Conservation (phyloP, 352 stramenopile genomes). For the Heterotrichella gracilis region DNA sequence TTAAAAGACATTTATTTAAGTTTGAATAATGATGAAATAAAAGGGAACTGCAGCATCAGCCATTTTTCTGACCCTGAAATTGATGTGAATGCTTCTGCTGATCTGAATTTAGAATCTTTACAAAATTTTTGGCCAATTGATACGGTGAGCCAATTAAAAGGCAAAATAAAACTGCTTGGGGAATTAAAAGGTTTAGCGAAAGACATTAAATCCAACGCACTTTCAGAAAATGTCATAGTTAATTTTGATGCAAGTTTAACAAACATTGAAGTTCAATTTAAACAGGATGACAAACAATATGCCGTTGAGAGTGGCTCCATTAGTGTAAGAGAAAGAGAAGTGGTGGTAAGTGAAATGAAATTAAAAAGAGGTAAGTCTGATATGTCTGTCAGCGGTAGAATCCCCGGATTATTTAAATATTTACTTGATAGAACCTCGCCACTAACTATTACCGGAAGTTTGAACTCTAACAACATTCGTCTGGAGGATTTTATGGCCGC, state of each 20-base stretch:
- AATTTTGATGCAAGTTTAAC: not conserved
- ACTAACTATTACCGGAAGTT: not conserved
- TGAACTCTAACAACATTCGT: not conserved
- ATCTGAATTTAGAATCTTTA: not conserved
- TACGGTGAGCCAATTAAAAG: not conserved
- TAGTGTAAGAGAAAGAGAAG: not conserved
- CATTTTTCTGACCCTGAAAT: not conserved
- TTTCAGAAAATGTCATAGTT: not conserved
- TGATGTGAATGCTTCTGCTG: not conserved
- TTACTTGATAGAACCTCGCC: not conserved
- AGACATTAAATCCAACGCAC: not conserved
- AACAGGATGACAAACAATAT: not conserved
- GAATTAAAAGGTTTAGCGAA: not conserved
- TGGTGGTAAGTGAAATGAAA: not conserved
- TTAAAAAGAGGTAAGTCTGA: not conserved
- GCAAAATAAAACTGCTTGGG: not conserved
- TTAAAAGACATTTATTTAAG: not conserved
- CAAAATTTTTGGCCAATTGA: not conserved
- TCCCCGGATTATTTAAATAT: not conserved
- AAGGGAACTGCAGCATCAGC: not conserved
- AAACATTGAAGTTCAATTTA: not conserved
- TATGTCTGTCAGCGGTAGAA: not conserved
- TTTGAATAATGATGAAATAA: not conserved
- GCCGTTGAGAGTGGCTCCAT: not conserved
- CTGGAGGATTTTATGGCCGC: not conserved